Evolutionary conservation across 1,284 basidiomycete species (phyloP), one percentile per base, ranked within the genome.

Genomic region (Moesziomyces sp.): DNA sequence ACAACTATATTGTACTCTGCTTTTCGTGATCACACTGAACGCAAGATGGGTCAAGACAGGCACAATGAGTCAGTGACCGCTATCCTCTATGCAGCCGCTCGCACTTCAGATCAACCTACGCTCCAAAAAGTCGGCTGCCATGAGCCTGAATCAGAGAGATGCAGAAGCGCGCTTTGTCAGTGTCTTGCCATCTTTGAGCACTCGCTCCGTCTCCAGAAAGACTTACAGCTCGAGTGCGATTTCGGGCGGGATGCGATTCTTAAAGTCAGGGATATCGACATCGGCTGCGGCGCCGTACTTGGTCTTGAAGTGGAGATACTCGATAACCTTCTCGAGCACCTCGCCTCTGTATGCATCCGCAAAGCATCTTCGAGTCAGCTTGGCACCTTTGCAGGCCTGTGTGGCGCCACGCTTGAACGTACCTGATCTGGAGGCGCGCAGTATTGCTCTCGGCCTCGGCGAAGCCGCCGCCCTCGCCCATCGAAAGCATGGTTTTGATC

Each of bases 201-300:
- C 21, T 21, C 21, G 21, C 21, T 21, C 21, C 21, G 21, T 21
- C 21, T 21, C 21, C 21, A 21, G 21, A 21, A 21, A 21, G 6
- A 82, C 91, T 82, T 74, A 94, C 93, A 94, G 83, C 81, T 94
- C 93, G 5, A 94, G 84, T 1, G 91, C 90, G 28, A 94, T 88
- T 84, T 93, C 92, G 3, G 91, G 91, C 0, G 89, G 88, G 61
- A 94, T 88, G 19, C 92, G 87, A 65, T 93, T 91, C 79, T 88
- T 86, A 71, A 93, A 91, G 66, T 93, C 92, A 0, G 92, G 91
- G 21, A 93, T 86, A 46, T 92, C 91, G 71, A 91, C 90, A 68
- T 89, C 91, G 2, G 87, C 84, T 0, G 85, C 86, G 16, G 86
- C 86, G 59, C 89, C 88, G 80, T 92, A 92, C 62, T 90, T 86